A percentile compares a stretch with the other conserved stretches of the same genome.
These are phyloP conservation scores for Alternaria sp. DNA, from an alignment of 2,329 filamentous ascomycete genomes.

Conservation along the genomic window DNA sequence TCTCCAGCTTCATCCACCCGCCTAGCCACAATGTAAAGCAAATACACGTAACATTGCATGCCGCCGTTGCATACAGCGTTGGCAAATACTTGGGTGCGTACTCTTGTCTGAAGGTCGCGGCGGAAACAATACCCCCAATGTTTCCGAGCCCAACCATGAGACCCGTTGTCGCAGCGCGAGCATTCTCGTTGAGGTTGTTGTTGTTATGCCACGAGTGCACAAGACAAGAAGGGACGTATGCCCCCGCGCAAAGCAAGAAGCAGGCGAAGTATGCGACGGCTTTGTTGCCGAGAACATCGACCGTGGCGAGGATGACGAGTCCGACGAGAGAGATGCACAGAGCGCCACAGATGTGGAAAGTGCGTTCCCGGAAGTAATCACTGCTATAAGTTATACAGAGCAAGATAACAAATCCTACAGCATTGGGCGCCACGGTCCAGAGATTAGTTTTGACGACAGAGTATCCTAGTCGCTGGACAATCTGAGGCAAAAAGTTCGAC, in stretches of 20 bases:
- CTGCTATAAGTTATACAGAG: conserved; percentile 56
- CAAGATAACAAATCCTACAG: conserved; percentile 58
- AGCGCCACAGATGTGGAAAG: conserved; percentile 56
- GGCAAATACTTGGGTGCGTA: conserved; percentile 61
- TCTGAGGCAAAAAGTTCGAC: conserved; percentile 59
- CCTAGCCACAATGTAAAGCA: conserved; percentile 51
- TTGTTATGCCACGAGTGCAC: conserved; percentile 63
- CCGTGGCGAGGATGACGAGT: conserved; percentile 55
- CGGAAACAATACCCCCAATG: conserved; percentile 55
- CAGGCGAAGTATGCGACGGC: conserved; percentile 61
- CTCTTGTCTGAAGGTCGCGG: conserved; percentile 57
- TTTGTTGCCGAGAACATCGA: conserved; percentile 54
- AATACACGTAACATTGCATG: conserved; percentile 56
- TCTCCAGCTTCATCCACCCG: conserved; percentile 58
- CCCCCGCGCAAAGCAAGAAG: conserved; percentile 56
- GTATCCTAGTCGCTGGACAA: conserved; percentile 57
- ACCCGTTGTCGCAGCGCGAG: conserved; percentile 58
- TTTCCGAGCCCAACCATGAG: conserved; percentile 60
- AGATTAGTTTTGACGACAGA: conserved; percentile 58
- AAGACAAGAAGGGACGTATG: conserved; percentile 59
- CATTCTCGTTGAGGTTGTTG: conserved; percentile 61
- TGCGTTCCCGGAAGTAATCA: conserved; percentile 57
- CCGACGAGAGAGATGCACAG: conserved; percentile 54
- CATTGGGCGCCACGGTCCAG: conserved; percentile 60
- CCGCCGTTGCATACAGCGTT: conserved; percentile 55